These are phyloP conservation scores for Umbelopsis isabellina DNA, from an alignment of 192 early-diverging fungal species.

Conservation along the genomic window DNA sequence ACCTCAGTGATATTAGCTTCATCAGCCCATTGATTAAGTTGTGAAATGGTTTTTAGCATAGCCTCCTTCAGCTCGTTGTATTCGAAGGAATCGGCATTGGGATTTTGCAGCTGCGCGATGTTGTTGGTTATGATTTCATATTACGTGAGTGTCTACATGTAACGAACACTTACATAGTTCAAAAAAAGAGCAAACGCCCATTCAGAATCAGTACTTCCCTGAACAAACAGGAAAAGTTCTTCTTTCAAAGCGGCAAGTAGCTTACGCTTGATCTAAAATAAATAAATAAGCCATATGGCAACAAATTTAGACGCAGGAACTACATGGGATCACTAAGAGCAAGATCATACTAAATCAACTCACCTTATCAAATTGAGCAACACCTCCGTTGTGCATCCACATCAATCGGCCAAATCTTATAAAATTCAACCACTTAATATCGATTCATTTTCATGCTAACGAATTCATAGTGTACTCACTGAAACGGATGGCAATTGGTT, in stretches of 20 bases:
- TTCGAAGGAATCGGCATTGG: constrained; percentile 53
- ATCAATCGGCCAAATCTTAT: constrained; percentile 64
- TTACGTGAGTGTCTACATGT: neutral
- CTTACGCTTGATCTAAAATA: constrained; percentile 63
- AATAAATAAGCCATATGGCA: neutral
- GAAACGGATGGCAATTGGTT: constrained; percentile 74
- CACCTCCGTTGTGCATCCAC: constrained; percentile 84
- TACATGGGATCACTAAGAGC: neutral
- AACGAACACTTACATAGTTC: constrained; percentile 55
- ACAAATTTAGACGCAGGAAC: neutral
- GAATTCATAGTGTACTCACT: constrained; percentile 38
- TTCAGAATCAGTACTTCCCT: constrained; percentile 83
- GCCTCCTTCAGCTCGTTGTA: constrained; percentile 65
- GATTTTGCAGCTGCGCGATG: constrained; percentile 40
- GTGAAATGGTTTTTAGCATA: constrained; percentile 75
- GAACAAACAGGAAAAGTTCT: constrained; percentile 68
- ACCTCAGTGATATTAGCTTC: constrained; percentile 60
- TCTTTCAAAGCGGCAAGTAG: constrained; percentile 66
- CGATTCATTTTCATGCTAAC: neutral
- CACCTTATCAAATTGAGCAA: constrained; percentile 66
- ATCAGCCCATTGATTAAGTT: constrained; percentile 72
- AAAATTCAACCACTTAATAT: constrained; percentile 4
- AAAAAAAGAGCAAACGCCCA: constrained; percentile 82
- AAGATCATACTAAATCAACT: neutral
- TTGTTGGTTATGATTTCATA: neutral